phyloP scores from a whole-genome alignment of 139 green algal genomes.

The Chlamydomonas schloesseri region DNA sequence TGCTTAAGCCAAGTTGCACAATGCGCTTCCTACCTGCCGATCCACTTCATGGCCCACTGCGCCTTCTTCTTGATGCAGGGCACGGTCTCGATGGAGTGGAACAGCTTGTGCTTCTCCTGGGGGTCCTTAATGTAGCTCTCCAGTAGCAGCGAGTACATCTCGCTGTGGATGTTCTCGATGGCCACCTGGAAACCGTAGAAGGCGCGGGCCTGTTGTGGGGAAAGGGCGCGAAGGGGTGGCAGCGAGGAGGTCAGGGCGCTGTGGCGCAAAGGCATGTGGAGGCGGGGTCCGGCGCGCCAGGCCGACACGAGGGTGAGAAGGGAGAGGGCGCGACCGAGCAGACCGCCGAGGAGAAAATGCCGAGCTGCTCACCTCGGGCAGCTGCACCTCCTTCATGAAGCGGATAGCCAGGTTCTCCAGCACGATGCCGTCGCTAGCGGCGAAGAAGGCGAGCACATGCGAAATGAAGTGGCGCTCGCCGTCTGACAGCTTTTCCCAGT shows the following conservation, averaged over 20 bases:
- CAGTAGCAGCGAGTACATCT: conserved; percentile 98
- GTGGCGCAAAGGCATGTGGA: no score
- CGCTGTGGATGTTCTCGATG: conserved; percentile 98
- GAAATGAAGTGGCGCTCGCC: conserved; percentile 96
- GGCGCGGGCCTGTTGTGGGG: conserved; percentile 27
- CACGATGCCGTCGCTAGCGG: conserved; percentile 97
- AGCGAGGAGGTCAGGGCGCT: no score
- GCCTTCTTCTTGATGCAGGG: conserved; percentile 92
- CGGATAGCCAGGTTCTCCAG: conserved; percentile 94
- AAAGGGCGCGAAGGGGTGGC: no score
- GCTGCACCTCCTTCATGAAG: conserved; percentile 92
- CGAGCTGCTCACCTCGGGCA: conserved; percentile 84
- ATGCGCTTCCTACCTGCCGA: no score
- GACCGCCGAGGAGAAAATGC: no score
- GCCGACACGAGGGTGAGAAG: no score
- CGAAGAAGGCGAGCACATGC: conserved; percentile 98
- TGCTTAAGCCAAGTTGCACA: no score
- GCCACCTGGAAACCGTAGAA: conserved; percentile 92
- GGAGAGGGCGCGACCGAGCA: no score
- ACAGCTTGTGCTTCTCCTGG: conserved; percentile 76
- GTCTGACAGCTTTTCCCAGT: conserved; percentile 94
- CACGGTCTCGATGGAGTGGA: conserved; percentile 93
- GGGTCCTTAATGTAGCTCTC: conserved; percentile 97
- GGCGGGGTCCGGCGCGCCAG: no score
- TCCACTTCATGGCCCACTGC: conserved; percentile 97